Evolutionary conservation across 2,329 filamentous ascomycete genomes (phyloP).

Genomic region (Exophiala oligosperma): DNA sequence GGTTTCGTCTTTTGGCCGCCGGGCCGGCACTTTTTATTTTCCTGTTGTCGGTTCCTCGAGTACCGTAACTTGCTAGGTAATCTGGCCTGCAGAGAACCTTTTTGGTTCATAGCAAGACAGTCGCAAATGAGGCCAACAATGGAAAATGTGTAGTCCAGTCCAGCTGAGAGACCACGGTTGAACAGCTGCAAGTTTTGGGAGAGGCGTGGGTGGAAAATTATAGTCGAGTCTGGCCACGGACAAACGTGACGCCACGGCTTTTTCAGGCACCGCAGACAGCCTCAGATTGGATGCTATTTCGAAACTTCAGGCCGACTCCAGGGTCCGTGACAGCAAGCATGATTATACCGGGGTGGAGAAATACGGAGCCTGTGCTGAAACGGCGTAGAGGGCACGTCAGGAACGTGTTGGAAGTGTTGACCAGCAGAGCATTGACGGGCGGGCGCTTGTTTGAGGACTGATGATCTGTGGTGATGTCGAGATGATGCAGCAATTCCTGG

Average conservation of each 20-base stretch:
- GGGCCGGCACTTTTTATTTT: not conserved
- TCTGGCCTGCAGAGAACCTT: not conserved
- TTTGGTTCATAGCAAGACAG: constrained; percentile 1
- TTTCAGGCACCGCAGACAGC: not conserved
- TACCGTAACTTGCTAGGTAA: not conserved
- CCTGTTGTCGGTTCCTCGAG: no score
- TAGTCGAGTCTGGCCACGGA: constrained; percentile 4
- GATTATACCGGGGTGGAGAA: not conserved
- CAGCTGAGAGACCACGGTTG: constrained; percentile 2
- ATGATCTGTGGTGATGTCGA: constrained; percentile 2
- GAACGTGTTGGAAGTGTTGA: constrained; percentile 1
- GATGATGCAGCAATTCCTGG: not conserved
- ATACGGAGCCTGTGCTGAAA: constrained; percentile 13
- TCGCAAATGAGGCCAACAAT: not conserved
- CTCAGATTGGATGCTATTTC: constrained; percentile 20
- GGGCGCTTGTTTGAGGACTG: constrained; percentile 22
- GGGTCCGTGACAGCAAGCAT: constrained; percentile 6
- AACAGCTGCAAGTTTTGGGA: not conserved
- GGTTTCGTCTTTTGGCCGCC: not conserved
- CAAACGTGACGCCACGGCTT: constrained; percentile 8
- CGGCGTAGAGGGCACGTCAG: constrained; percentile 7
- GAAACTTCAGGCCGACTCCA: constrained; percentile 16
- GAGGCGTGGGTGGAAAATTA: constrained; percentile 9
- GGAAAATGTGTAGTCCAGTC: constrained; percentile 11
- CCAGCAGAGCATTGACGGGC: not conserved